These are phyloP conservation scores for Leptosphaerulina australis DNA, from an alignment of 2,329 filamentous ascomycete species.

Conservation along the genomic window DNA sequence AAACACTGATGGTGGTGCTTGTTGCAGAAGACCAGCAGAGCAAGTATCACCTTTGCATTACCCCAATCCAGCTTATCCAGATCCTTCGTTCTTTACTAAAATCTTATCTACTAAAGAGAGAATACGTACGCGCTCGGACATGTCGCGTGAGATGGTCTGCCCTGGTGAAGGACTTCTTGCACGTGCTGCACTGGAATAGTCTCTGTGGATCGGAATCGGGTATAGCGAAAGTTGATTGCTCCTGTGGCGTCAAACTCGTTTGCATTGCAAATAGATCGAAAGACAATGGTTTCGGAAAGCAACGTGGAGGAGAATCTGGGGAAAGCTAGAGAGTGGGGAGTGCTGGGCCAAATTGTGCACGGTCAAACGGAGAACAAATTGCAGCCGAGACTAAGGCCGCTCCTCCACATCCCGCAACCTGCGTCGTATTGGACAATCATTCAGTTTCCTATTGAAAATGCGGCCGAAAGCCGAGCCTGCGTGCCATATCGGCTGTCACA, in stretches of 20 bases:
- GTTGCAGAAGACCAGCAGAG: no score
- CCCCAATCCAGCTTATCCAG: not conserved
- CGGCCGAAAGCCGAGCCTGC: constrained; percentile 1
- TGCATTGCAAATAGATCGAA: constrained; percentile 27
- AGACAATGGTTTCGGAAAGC: constrained; percentile 24
- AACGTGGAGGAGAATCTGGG: constrained; percentile 35
- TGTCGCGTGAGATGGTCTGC: constrained; percentile 61
- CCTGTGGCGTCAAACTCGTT: constrained; percentile 17
- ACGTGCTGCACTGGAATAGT: constrained; percentile 59
- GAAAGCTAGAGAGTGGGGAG: constrained; percentile 17
- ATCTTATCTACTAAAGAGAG: not conserved
- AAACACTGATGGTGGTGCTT: not conserved
- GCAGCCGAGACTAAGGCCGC: not conserved
- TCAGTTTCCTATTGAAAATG: not conserved
- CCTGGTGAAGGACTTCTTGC: constrained; percentile 59
- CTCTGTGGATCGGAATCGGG: constrained; percentile 30
- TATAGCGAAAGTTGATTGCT: constrained; percentile 13
- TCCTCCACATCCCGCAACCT: constrained; percentile 21
- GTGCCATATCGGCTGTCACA: not conserved
- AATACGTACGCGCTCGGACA: constrained; percentile 55
- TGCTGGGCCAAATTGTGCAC: constrained; percentile 20
- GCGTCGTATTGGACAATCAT: not conserved
- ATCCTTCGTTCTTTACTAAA: not conserved
- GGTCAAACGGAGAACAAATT: not conserved
- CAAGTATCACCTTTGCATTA: not conserved